phyloP scores from a whole-genome alignment of 2,329 filamentous ascomycete species.

The Colletotrichum sojae region DNA sequence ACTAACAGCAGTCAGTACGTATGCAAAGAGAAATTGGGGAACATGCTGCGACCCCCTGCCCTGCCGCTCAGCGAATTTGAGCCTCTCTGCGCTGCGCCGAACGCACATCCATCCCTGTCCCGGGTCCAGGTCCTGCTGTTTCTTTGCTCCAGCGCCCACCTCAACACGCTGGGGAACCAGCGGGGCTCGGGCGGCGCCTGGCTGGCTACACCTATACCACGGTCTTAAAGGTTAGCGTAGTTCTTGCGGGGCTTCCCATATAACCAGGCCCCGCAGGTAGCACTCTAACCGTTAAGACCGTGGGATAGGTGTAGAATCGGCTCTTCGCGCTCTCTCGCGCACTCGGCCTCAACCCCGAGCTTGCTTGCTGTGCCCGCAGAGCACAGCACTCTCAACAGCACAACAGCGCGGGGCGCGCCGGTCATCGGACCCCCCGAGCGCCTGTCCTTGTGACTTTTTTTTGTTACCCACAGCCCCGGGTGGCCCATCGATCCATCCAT shows the following conservation, averaged over 20 bases:
- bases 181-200: neutral
- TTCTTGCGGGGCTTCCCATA: no score
- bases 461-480: neutral
- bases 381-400: constrained; percentile 11
- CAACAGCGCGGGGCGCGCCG: constrained; percentile 17
- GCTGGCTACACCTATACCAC: no score
- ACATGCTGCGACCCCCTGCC: neutral
- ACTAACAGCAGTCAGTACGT: neutral
- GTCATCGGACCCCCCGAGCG: constrained; percentile 37
- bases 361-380: constrained; percentile 46
- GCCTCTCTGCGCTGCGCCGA: no score
- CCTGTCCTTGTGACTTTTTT: constrained; percentile 9
- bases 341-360: constrained; percentile 79
- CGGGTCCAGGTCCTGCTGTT: neutral
- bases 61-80: neutral
- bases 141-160: neutral
- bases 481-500: constrained; percentile 30
- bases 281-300: no score
- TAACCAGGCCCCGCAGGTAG: no score
- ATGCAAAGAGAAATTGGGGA: neutral
- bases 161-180: neutral
- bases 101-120: neutral
- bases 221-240: no score
- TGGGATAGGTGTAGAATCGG: no score
- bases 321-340: constrained; percentile 25